Base-by-base conservation (phyloP, 2,329 filamentous ascomycete species). In the Apiospora phragmitis region DNA sequence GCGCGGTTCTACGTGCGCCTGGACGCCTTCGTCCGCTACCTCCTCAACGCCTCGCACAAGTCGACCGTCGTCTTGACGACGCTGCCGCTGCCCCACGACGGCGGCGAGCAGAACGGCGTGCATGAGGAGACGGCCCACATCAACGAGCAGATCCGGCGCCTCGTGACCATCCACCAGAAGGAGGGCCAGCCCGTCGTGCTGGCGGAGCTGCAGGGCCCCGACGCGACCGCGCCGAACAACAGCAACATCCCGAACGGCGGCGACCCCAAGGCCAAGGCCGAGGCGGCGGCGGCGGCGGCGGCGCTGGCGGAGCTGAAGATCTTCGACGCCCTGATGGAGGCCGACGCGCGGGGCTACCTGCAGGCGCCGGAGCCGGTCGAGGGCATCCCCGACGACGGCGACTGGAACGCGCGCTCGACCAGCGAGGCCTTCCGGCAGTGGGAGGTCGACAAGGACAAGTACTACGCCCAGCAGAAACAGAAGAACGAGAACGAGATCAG, bases 1-100 rank as follows among this genome's bases (percentile, higher is more conserved):
- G 73, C 77, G 69, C 78, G 79, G 72, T 80, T 79, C 51, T 80
- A 76, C 59, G 77, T 77, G 70, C 77, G 78, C 69, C 76, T 80
- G 41, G 76, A 77, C 29, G 74, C 75, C 21, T 68, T 81, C 1
- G 74, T 81, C 8, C 75, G 75, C 65, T 80, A 79, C 70, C 76
- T 80, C 14, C 73, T 80, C 26, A 70, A 74, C 14, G 76, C 76
- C 18, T 80, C 78, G 18, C 79, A 79, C 9, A 72, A 75, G 47
- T 76, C 79, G 5, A 80, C 79, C 24, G 68, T 80, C 21, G 68
- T 81, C 41, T 72, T 79, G 4, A 77, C 75, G 29, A 80, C 79
- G 0, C 73, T 80, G 42, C 55, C 55, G 7, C 73, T 79, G 62
- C 78, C 78, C 78, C 78, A 1, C 79, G 77, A 79, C 69, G 29